These are phyloP conservation scores for Lipomyces spencermartinsiae DNA, from an alignment of 805 yeast genomes.

Conservation along the genomic window DNA sequence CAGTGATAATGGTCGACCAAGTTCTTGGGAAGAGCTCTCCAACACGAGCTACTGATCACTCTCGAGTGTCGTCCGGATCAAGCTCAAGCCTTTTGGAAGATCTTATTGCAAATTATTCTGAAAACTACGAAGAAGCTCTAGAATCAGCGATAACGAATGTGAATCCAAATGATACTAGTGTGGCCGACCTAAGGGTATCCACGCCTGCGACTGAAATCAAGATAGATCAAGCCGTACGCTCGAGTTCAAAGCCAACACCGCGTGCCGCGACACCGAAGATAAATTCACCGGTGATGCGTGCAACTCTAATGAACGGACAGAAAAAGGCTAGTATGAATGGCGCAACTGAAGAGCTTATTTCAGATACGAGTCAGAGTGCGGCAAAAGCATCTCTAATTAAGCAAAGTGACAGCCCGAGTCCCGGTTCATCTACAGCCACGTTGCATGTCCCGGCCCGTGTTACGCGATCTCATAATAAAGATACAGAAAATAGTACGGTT, in stretches of 20 bases:
- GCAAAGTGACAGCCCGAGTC: background rate
- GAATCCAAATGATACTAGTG: background rate
- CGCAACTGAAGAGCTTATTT: background rate
- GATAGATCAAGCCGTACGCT: background rate
- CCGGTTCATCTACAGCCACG: background rate
- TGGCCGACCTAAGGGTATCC: background rate
- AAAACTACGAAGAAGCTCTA: background rate
- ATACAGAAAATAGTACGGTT: background rate
- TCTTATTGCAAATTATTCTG: constrained; percentile 11
- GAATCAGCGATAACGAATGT: background rate
- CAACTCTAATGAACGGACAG: background rate
- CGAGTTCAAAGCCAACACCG: background rate
- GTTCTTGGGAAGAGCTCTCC: background rate
- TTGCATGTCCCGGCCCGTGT: background rate
- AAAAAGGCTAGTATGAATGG: background rate
- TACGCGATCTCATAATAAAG: background rate
- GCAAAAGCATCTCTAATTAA: background rate
- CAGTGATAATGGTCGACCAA: constrained; percentile 4
- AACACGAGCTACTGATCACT: background rate
- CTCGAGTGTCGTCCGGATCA: background rate
- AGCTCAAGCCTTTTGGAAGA: constrained; percentile 5
- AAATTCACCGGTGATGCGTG: background rate
- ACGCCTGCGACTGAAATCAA: background rate
- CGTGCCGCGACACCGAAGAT: background rate
- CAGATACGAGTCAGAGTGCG: background rate